Evolutionary conservation across 2,329 filamentous ascomycete species (phyloP), one percentile per base, ranked within the genome.

Genomic region (Rhexocercosporidium sp.): DNA sequence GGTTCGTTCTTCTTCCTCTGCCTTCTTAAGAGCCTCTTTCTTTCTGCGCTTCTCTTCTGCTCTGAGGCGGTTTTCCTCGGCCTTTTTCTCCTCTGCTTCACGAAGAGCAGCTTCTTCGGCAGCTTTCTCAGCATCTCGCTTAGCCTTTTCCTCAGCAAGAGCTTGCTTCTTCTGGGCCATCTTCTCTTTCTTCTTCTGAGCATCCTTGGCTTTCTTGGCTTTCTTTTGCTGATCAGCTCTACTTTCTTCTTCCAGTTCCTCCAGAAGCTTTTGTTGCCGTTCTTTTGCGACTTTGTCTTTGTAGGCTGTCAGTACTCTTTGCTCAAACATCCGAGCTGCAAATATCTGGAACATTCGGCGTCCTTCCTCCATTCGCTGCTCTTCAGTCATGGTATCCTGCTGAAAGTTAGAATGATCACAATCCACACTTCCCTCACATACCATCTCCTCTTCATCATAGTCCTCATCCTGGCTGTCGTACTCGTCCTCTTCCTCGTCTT

Each of bases 261-360:
- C 92, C 29, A 99, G 85, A 25, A 99, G 88, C 78, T 94, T 94
- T 76, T 92, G 86, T 77, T 97, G 95, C 31, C 96, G 92, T 81
- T 99, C 95, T 74, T 91, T 90, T 20, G 96, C 93, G 3, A 99
- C 95, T 79, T 97, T 97, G 81, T 98, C 95, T 79, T 94, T 92
- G 81, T 99, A 99, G n/a, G 96, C 96, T 49, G 92, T 95, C 67
- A 99, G 85, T 25, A 99, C 96, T 70, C 96, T 88, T 79, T 99
- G 96, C 82, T 99, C 96, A 79, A 99, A 99, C 96, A 99, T 99
- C 70, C 96, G 90, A 66, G 96, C 96, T 69, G 96, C 96, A 80
- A 99, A 99, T 79, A 99, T 98, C 79, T 99, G 96, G 78, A 99
- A 99, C 96, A 99, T 99, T 73, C 95, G 88, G 65, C 96, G 89